Base-by-base conservation (phyloP, 2,329 filamentous ascomycete species). In the Ceratocystis huliohia region DNA sequence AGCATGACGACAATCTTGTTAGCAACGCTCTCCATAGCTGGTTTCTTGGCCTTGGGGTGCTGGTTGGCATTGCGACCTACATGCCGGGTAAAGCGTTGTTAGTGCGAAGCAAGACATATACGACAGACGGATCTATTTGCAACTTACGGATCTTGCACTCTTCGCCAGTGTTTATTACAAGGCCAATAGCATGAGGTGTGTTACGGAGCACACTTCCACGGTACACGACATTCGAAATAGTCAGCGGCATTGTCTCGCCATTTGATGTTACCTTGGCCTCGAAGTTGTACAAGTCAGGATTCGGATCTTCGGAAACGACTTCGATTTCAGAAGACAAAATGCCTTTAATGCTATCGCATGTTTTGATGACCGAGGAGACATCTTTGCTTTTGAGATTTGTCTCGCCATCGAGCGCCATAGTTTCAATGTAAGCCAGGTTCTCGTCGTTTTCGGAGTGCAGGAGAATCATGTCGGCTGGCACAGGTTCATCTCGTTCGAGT, bases 141-240 rank as follows among this genome's bases (percentile, higher is more conserved):
- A 8, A 69, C 68, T 65, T 67, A 61, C 91, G 88, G 67, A 95
- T 92, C 74, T 94, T 95, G 77, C 89, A 95, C 74, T 96, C 91
- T 74, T 95, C 89, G 44, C 89, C 89, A 0, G 88, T 91, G 75
- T 96, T 96, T 70, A 96, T 86, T 41, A 96, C 88, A 72, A 96
- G 69, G 1, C 91, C 91, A 61, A 90, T 78, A 3, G 85, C 87
- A 69, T 81, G 80, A 4, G 80, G 79, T 0, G 91, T 96, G 73
- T 96, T 96, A 64, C 92, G 83, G 66, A 96, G 74, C 3, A 92
- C 83, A 71, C 90, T 94, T 50, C 92, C 92, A 61, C 92, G 87
- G 74, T 95, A 96, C 5, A 96, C 79, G 64, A 96, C 85, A 71
- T 96, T 89, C 66, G 84, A 88, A 50, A 89, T 84, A 0, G 90